Conservation (phyloP, 805 yeast genomes). For the Candida nanaspora region DNA sequence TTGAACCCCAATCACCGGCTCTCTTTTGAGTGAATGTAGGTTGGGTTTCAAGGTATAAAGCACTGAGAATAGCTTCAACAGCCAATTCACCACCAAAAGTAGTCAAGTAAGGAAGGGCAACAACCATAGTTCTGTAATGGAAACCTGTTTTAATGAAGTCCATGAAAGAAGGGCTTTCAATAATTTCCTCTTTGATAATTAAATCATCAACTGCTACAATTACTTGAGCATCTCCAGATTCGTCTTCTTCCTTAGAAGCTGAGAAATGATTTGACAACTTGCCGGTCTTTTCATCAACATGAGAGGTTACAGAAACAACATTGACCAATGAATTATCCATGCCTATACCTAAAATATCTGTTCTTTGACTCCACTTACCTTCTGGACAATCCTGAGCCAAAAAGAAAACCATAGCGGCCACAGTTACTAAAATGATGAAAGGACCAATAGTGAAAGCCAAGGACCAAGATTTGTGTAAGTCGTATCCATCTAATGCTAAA, state of each 20-base stretch:
- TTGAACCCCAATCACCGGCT: slow-evolving; percentile 26
- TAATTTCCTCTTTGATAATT: slow-evolving; percentile 17
- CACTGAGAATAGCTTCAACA: slow-evolving; percentile 20
- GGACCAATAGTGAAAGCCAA: slow-evolving; percentile 25
- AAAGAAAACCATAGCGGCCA: slow-evolving; percentile 16
- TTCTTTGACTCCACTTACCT: slow-evolving; percentile 27
- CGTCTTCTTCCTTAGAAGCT: slow-evolving; percentile 1
- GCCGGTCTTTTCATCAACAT: slow-evolving; percentile 6
- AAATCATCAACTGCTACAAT: slow-evolving; percentile 11
- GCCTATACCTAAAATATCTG: slow-evolving; percentile 16
- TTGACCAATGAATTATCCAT: slow-evolving; percentile 18
- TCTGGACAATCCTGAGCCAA: slow-evolving; percentile 29
- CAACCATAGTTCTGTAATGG: slow-evolving; percentile 22
- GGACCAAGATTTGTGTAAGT: slow-evolving; percentile 20
- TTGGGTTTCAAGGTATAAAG: slow-evolving; percentile 12
- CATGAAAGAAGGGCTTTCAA: slow-evolving; percentile 16
- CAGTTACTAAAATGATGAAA: slow-evolving; percentile 20
- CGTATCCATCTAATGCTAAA: slow-evolving; percentile 12
- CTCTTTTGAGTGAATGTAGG: slow-evolving; percentile 13
- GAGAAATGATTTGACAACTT: slow-evolving; percentile 1
- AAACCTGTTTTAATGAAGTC: slow-evolving; percentile 12
- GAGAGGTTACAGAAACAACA: slow-evolving; percentile 13
- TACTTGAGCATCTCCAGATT: slow-evolving; percentile 3
- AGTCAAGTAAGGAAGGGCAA: slow-evolving; percentile 18
- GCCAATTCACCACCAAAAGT: slow-evolving; percentile 27